phyloP scores from a whole-genome alignment of 2,329 filamentous ascomycete species.

The Calonectria hawksworthii region DNA sequence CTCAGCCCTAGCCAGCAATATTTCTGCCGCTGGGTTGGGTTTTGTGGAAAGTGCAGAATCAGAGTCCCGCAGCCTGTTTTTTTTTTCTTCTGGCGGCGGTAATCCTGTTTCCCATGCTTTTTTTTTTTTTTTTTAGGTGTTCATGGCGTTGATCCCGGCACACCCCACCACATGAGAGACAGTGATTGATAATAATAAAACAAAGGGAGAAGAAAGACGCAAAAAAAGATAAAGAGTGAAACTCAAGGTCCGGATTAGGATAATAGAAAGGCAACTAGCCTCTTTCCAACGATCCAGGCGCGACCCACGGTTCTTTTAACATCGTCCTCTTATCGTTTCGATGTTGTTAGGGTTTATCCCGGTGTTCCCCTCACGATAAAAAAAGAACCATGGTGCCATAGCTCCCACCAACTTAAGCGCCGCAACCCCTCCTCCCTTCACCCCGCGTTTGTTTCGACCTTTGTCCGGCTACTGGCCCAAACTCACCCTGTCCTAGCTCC shows the following conservation, averaged over 20 bases:
- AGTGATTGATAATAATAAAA: not conserved
- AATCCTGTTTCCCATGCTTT: not conserved
- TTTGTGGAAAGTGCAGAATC: not conserved
- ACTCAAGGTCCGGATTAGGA: not conserved
- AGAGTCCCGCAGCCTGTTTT: conserved; percentile 1
- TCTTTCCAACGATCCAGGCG: not conserved
- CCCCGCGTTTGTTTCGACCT: conserved; percentile 10
- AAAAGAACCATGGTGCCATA: not conserved
- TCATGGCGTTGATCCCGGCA: not conserved
- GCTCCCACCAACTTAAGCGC: conserved; percentile 5
- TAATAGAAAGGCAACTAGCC: not conserved
- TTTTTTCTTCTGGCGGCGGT: not conserved
- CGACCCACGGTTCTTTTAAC: not conserved
- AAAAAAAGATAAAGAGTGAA: not conserved
- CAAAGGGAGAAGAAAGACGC: not conserved
- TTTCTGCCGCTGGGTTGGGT: not conserved
- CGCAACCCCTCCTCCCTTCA: not conserved
- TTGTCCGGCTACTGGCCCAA: not conserved
- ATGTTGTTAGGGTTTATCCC: not conserved
- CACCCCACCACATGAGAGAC: not conserved
- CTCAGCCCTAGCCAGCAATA: not conserved
- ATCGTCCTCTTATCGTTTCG: not conserved
- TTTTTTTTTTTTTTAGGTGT: too few species aligned
- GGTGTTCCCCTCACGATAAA: conserved; percentile 3
- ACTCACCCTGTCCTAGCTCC: not conserved